These are phyloP conservation scores for Brassica hybrid DNA, from an alignment of 441 rosid genomes.

Conservation along the genomic window DNA sequence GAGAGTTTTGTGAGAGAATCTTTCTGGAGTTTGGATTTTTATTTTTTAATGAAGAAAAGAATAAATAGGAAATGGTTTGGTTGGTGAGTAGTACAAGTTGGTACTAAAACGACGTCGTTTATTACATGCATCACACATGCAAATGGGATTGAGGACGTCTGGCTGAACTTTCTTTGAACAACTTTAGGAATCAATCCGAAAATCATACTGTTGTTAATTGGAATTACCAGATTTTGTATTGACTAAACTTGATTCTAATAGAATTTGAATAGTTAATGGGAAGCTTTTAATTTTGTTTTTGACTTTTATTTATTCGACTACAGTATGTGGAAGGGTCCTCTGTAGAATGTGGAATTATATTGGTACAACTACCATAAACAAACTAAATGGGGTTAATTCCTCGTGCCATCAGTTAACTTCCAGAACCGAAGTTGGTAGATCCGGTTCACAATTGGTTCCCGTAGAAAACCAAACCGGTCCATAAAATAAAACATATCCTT, in stretches of 20 bases:
- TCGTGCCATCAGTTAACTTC: too few relatives aligned
- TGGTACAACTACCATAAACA: not conserved
- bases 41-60: not conserved
- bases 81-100: conserved; percentile 32
- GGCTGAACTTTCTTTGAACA: conserved; percentile 19
- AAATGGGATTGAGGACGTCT: conserved; percentile 23
- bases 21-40: too few relatives aligned
- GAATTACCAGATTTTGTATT: not conserved
- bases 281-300: not conserved
- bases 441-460: too few relatives aligned
- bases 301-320: not conserved
- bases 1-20: too few relatives aligned
- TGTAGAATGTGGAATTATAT: not conserved
- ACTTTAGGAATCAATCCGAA: not conserved
- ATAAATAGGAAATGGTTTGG: conserved; percentile 19
- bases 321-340: not conserved
- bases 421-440: too few relatives aligned
- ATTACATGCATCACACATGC: not conserved
- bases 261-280: not conserved
- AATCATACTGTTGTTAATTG: not conserved
- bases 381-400: too few relatives aligned
- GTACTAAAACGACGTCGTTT: conserved; percentile 4
- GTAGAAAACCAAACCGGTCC: not conserved
- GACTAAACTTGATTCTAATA: not conserved
- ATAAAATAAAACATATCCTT: too few relatives aligned